phyloP scores from a whole-genome alignment of 768 basidiomycete genomes.

The Boletellus sp. region DNA sequence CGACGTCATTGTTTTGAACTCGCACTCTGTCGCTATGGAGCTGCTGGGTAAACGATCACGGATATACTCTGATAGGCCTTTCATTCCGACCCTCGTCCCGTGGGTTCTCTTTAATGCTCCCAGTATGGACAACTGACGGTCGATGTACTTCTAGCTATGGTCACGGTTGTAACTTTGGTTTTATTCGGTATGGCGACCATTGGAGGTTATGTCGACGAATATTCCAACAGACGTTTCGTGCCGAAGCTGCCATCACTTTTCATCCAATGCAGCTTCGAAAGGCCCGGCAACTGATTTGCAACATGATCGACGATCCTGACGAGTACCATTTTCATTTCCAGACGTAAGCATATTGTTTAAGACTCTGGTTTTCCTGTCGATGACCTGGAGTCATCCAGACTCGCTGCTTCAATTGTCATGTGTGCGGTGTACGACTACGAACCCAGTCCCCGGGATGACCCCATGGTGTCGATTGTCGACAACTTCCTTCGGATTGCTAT shows the following conservation, averaged over 20 bases:
- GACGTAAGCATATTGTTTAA: not conserved
- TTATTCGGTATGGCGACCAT: not conserved
- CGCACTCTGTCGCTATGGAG: not conserved
- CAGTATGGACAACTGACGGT: too few relatives aligned
- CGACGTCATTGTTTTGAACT: not conserved
- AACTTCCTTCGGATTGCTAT: not conserved
- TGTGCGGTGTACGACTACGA: conserved; percentile 16
- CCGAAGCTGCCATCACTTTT: not conserved
- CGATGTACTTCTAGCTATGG: not conserved
- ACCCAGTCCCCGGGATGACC: conserved; percentile 3
- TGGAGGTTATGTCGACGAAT: conserved; percentile 3
- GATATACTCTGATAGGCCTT: conserved; percentile 1
- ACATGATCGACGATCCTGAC: not conserved
- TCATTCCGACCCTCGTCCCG: not conserved
- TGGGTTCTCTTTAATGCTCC: not conserved
- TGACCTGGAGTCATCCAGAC: conserved; percentile 9
- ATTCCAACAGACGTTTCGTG: conserved; percentile 2
- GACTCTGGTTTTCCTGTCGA: not conserved
- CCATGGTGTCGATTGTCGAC: conserved; percentile 7
- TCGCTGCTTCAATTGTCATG: conserved; percentile 29
- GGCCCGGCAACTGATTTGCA: not conserved
- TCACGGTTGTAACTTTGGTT: not conserved
- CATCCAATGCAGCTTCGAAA: conserved; percentile 1
- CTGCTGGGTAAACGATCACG: not conserved
- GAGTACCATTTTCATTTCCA: not conserved